A percentile compares a stretch with the other conserved stretches of the same genome.
Conservation (phyloP, 208 protist species). For the Herpetomonas tarakana region DNA sequence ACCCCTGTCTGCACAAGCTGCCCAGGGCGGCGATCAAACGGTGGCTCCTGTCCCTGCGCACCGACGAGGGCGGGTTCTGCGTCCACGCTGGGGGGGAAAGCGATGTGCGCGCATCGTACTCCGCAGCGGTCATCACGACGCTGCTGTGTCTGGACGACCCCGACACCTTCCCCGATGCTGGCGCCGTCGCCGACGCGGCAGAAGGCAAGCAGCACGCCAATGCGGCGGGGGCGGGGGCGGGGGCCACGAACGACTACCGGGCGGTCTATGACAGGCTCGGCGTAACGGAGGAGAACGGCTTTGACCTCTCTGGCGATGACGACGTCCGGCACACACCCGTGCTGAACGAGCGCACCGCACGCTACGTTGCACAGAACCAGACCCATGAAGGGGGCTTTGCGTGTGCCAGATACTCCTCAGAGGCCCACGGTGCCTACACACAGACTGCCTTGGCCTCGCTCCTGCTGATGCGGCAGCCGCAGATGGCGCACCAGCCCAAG, state of each 20-base stretch:
- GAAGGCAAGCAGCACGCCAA: not conserved
- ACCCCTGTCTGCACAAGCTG: slow-evolving; percentile 28
- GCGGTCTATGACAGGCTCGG: not conserved
- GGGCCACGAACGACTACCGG: not conserved
- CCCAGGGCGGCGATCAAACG: slow-evolving; percentile 74
- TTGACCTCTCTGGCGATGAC: slow-evolving; percentile 5
- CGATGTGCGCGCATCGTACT: slow-evolving; percentile 89
- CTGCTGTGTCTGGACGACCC: slow-evolving; percentile 68
- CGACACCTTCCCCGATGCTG: slow-evolving; percentile 19
- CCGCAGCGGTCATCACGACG: slow-evolving; percentile 61
- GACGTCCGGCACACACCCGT: slow-evolving; percentile 35
- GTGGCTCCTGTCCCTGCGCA: slow-evolving; percentile 82
- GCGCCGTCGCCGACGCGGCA: not conserved
- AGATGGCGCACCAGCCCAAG: slow-evolving; percentile 42
- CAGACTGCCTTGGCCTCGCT: slow-evolving; percentile 84
- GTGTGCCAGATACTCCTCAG: slow-evolving; percentile 40
- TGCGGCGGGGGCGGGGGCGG: no score
- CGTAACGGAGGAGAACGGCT: not conserved
- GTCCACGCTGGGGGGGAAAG: slow-evolving; percentile 85
- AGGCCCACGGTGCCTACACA: slow-evolving; percentile 94
- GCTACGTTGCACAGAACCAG: slow-evolving; percentile 79
- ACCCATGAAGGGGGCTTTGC: slow-evolving; percentile 93
- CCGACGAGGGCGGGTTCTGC: slow-evolving; percentile 69
- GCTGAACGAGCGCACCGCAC: slow-evolving; percentile 40
- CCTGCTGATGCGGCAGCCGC: slow-evolving; percentile 51